Evolutionary conservation across 345 rosid species (phyloP).

Genomic region (Sapria himalayana): DNA sequence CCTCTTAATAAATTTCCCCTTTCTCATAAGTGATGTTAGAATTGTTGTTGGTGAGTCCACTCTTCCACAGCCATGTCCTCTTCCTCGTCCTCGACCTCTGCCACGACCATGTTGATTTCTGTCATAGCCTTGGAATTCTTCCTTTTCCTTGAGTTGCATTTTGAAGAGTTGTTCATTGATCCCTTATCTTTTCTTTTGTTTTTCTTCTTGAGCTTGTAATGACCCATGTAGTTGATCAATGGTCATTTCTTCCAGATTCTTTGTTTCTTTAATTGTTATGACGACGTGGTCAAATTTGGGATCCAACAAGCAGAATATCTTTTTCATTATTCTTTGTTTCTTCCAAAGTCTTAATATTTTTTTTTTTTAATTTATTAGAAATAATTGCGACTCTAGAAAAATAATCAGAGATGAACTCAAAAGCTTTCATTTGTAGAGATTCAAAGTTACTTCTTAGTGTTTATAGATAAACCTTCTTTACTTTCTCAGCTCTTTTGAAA

Average conservation of each 20-base stretch:
- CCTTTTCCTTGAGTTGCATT: background rate
- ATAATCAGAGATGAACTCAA: background rate
- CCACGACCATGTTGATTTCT: background rate
- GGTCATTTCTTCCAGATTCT: background rate
- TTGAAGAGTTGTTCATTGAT: background rate
- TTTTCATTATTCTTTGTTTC: background rate
- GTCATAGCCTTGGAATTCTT: background rate
- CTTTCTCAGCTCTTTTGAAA: constrained; percentile 8
- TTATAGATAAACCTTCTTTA: constrained; percentile 1
- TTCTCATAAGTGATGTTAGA: background rate
- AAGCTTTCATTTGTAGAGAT: background rate
- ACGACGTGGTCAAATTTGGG: constrained; percentile 4
- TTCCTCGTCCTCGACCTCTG: background rate
- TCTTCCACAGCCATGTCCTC: background rate
- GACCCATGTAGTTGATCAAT: constrained; percentile 5
- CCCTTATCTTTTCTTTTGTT: background rate
- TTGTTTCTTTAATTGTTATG: constrained; percentile 6
- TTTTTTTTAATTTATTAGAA: constrained; percentile 1
- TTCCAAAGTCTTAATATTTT: background rate
- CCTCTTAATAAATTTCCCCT: background rate
- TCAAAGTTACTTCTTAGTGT: background rate
- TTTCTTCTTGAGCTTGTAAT: constrained; percentile 4
- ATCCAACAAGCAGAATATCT: background rate
- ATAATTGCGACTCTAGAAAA: background rate
- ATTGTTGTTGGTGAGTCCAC: background rate